Percentiles rank a stretch among this genome's conserved stretches.
phyloP scores from a whole-genome alignment of 805 yeast genomes.

The Ogataea pignaliae region DNA sequence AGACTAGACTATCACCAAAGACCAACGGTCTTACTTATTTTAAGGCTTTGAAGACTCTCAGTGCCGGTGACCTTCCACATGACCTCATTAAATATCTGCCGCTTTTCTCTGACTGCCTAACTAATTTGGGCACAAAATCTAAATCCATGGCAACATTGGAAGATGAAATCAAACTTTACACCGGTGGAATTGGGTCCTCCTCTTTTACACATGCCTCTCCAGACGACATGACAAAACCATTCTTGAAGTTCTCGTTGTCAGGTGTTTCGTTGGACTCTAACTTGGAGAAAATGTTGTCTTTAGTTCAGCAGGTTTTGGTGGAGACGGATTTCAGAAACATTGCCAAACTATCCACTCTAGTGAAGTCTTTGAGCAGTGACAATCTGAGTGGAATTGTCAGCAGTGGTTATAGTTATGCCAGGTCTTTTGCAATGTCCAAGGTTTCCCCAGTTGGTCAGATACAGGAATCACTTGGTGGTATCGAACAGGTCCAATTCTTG shows the following conservation, averaged over 20 bases:
- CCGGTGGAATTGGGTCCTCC: conserved; percentile 80
- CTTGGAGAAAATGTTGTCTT: conserved; percentile 50
- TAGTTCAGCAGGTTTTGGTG: conserved; percentile 65
- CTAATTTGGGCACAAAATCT: conserved; percentile 77
- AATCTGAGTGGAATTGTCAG: conserved; percentile 78
- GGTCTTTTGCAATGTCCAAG: conserved; percentile 58
- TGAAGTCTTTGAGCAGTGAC: conserved; percentile 71
- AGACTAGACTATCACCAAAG: conserved; percentile 30
- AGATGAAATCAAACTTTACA: conserved; percentile 71
- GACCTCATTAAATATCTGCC: conserved; percentile 68
- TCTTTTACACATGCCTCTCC: conserved; percentile 56
- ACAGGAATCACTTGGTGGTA: conserved; percentile 64
- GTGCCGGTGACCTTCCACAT: conserved; percentile 46
- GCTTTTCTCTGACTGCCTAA: conserved; percentile 71
- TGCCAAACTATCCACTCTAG: conserved; percentile 66
- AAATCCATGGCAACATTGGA: conserved; percentile 78
- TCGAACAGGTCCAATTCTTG: conserved; percentile 70
- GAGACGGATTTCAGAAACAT: conserved; percentile 64
- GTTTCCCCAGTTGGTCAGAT: conserved; percentile 58
- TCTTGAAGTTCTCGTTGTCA: conserved; percentile 49
- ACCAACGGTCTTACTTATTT: conserved; percentile 82
- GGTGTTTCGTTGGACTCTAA: conserved; percentile 73
- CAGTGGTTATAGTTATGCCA: conserved; percentile 82
- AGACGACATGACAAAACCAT: conserved; percentile 40
- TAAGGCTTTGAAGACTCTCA: conserved; percentile 59